These are phyloP conservation scores for Malus fusca DNA, from an alignment of 306 rosid species.

Conservation along the genomic window DNA sequence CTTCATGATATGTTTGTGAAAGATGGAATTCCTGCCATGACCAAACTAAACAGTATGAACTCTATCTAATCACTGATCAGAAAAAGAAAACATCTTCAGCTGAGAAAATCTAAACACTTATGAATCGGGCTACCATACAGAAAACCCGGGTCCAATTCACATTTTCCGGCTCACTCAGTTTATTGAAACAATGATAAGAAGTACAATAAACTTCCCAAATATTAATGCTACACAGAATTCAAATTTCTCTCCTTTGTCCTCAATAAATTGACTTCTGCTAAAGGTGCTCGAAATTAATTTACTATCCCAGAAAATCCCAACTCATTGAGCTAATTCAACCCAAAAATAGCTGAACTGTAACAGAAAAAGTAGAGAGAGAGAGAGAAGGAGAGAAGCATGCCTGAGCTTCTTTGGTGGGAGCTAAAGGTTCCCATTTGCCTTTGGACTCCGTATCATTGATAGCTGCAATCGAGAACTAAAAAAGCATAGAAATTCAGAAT, in stretches of 20 bases:
- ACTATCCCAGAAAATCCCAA: not conserved
- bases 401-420: conserved; percentile 98
- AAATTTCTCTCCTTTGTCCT: not conserved
- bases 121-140: not conserved
- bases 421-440: conserved; percentile 85
- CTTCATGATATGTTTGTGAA: conserved; percentile 89
- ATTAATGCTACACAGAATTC: not conserved
- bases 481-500: not conserved
- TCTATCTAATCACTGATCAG: not conserved
- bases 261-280: not conserved
- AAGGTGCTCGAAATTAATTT: not conserved
- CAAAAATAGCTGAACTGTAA: not conserved
- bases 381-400: conserved; percentile 29
- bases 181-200: no score
- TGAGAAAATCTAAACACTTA: not conserved
- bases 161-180: not conserved
- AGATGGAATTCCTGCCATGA: conserved; percentile 82
- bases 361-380: not conserved
- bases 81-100: not conserved
- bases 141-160: not conserved
- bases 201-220: not conserved
- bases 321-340: not conserved
- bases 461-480: conserved; percentile 90
- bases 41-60: not conserved
- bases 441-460: conserved; percentile 79